phyloP scores from a whole-genome alignment of 192 early-diverging fungal genomes.

The Linnemannia zychae region DNA sequence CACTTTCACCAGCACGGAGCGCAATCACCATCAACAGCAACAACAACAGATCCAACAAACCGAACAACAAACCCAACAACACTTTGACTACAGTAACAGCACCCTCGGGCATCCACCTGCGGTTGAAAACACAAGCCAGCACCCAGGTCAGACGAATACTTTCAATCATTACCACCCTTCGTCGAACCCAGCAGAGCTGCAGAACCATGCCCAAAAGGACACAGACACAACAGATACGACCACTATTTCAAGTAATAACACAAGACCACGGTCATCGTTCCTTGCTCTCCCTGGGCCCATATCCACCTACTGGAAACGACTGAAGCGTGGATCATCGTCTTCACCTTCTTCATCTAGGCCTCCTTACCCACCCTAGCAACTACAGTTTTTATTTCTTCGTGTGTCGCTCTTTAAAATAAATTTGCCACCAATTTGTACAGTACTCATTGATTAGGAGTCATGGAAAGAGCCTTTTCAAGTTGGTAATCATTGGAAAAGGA shows the following conservation, averaged over 20 bases:
- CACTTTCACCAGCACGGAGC: not conserved
- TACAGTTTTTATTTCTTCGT: not conserved
- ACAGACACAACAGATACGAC: not conserved
- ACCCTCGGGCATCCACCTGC: not conserved
- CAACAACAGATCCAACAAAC: not conserved
- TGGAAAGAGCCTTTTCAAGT: too few relatives aligned
- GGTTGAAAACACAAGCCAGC: not conserved
- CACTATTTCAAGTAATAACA: not conserved
- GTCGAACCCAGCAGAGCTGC: not conserved
- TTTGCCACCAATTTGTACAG: not conserved
- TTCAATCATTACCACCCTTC: not conserved
- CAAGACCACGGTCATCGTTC: not conserved
- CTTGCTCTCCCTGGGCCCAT: not conserved
- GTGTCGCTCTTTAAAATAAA: conserved; percentile 2
- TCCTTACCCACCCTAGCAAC: conserved; percentile 1
- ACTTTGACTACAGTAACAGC: not conserved
- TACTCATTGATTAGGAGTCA: too few relatives aligned
- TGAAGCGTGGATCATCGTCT: not conserved
- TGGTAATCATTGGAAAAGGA: too few relatives aligned
- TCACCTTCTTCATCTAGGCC: not conserved
- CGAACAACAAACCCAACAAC: not conserved
- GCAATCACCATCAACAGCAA: not conserved
- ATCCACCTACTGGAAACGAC: conserved; percentile 2
- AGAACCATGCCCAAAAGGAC: not conserved
- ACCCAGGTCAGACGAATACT: not conserved